Conservation (phyloP, 306 rosid species). For the Cajanus cajan region DNA sequence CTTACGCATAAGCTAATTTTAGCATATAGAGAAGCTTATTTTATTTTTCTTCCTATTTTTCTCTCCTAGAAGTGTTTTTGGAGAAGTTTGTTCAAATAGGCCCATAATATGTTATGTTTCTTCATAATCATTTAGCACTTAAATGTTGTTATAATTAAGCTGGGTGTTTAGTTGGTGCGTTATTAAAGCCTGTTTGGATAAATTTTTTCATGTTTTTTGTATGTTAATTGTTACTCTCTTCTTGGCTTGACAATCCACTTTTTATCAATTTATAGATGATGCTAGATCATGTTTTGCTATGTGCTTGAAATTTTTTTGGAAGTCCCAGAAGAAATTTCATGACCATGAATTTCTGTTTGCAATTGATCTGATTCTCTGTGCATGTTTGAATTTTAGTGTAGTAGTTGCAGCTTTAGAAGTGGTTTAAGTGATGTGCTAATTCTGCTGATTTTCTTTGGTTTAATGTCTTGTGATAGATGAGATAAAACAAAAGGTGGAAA, state of each 20-base stretch:
- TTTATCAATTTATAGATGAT: background rate
- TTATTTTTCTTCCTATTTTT: no score
- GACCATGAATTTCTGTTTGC: background rate
- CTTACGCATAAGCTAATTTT: no score
- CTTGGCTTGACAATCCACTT: background rate
- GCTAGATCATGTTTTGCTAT: background rate
- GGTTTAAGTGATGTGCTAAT: background rate
- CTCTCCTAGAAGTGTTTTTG: no score
- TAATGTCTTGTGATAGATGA: conserved; percentile 52
- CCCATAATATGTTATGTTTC: background rate
- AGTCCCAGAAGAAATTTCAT: background rate
- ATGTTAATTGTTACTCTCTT: background rate
- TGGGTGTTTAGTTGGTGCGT: background rate
- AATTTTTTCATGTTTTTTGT: no score
- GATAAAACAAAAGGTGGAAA: conserved; percentile 73
- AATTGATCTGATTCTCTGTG: background rate
- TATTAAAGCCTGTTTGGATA: no score
- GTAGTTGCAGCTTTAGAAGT: background rate
- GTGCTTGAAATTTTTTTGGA: background rate
- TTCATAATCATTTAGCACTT: background rate
- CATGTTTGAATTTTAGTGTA: conserved; percentile 15
- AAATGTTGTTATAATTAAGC: no score
- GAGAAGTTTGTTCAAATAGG: no score
- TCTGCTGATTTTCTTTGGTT: conserved; percentile 26
- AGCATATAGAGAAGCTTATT: no score